Percentiles rank a stretch among this genome's conserved stretches.
Evolutionary conservation across 2,329 filamentous ascomycete genomes (phyloP).

Genomic region (Aspergillus sp.): DNA sequence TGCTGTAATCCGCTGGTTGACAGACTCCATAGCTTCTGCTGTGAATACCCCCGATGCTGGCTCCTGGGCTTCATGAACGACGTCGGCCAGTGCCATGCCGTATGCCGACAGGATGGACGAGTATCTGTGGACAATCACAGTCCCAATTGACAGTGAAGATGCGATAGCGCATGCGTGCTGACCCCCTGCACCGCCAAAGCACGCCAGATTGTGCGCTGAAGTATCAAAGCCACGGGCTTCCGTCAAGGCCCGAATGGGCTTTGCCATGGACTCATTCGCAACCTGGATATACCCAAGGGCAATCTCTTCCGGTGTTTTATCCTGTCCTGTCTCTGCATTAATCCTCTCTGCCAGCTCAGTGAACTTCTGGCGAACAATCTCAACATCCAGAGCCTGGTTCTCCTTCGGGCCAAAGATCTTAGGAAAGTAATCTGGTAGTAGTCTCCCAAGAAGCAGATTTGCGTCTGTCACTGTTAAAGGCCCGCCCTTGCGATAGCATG

Average conservation of each 20-base stretch:
- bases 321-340: conserved; percentile 53
- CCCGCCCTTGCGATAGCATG: conserved; percentile 88
- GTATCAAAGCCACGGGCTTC: conserved; percentile 92
- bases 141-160: conserved; percentile 76
- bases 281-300: conserved; percentile 45
- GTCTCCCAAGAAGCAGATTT: conserved; percentile 80
- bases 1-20: conserved; percentile 34
- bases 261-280: conserved; percentile 46
- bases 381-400: conserved; percentile 74
- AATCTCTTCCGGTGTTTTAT: conserved; percentile 46
- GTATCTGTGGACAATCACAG: conserved; percentile 85
- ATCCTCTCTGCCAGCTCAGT: conserved; percentile 65
- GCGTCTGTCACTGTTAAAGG: conserved; percentile 90
- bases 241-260: conserved; percentile 85
- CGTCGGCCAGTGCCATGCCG: conserved; percentile 88
- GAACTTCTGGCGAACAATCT: conserved; percentile 73
- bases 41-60: conserved; percentile 48
- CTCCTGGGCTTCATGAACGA: conserved; percentile 81
- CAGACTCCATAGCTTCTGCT: conserved; percentile 44
- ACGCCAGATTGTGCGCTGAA: conserved; percentile 81
- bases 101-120: conserved; percentile 91
- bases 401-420: conserved; percentile 94
- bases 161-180: conserved; percentile 93
- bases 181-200: conserved; percentile 87
- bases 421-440: conserved; percentile 91